These are phyloP conservation scores for Aspergillus conjunctus DNA, from an alignment of 495 filamentous ascomycete genomes.

Conservation along the genomic window DNA sequence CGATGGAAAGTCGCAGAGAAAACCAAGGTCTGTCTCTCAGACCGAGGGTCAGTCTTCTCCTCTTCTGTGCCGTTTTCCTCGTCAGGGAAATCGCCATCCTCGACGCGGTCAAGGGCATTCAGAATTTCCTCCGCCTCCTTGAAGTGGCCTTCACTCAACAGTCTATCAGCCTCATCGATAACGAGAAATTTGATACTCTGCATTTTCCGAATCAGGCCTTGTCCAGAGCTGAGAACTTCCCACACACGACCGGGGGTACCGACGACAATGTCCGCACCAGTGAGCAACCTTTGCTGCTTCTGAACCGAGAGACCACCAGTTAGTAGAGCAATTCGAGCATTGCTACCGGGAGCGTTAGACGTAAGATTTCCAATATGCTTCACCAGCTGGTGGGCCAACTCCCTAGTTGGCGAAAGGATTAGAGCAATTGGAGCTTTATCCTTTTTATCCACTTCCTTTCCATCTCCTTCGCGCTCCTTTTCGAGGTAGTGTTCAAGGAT, in stretches of 20 bases:
- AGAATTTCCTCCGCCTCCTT: slow-evolving; percentile 90
- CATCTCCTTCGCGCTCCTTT: slow-evolving; percentile 26
- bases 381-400: slow-evolving; percentile 86
- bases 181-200: slow-evolving; percentile 77
- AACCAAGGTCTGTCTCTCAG: slow-evolving; percentile 80
- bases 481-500: slow-evolving; percentile 53
- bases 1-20: slow-evolving; percentile 97
- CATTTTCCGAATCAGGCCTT: slow-evolving; percentile 64
- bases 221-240: slow-evolving; percentile 79
- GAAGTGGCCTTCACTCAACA: slow-evolving; percentile 91
- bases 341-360: slow-evolving; percentile 54
- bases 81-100: slow-evolving; percentile 38
- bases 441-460: slow-evolving; percentile 29
- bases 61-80: slow-evolving; percentile 38
- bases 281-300: slow-evolving; percentile 83
- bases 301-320: slow-evolving; percentile 90
- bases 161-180: slow-evolving; percentile 90
- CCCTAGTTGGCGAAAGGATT: slow-evolving; percentile 89
- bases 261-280: slow-evolving; percentile 78
- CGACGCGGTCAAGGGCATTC: slow-evolving; percentile 65
- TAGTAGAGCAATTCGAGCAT: slow-evolving; percentile 72
- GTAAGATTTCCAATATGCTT: slow-evolving; percentile 78
- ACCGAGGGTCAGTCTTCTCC: slow-evolving; percentile 25
- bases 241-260: slow-evolving; percentile 92
- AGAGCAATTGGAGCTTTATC: slow-evolving; percentile 66